Evolutionary conservation across 306 rosid species (phyloP), one percentile per base, ranked within the genome.

Genomic region (Ammopiptanthus mongolicus): DNA sequence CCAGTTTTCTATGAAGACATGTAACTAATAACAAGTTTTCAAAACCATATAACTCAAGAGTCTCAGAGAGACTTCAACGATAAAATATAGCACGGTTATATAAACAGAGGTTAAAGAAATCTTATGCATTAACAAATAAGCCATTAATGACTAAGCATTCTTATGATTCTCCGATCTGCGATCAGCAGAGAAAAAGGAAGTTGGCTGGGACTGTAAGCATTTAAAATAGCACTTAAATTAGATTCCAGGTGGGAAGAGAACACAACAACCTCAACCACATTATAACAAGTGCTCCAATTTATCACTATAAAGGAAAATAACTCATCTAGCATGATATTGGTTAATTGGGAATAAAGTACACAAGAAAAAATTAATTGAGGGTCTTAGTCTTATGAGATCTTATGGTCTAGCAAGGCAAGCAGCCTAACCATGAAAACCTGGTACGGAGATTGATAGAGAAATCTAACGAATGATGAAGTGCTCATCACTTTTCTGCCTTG

Each of bases 1-100:
- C n/a, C n/a, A 69, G 71, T 55, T 3, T 73, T 80, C 51, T 13
- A 50, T 10, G 34, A 71, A 8, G 71, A 65, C 73, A 59, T 11
- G 33, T 11, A 77, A 44, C 28, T 22, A 57, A 21, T 14, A 55
- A 80, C 21, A 63, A 65, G 74, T 65, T 66, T n/a, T 15, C 63
- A 41, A 58, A 55, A 59, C 51, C 59, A 47, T 42, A 72, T 22
- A 48, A 33, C 37, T 6, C 7, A 57, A n/a, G n/a, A n/a, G n/a
- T n/a, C n/a, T n/a, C n/a, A n/a, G n/a, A n/a, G n/a, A n/a, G 22
- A 12, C 21, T 22, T 52, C 37, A 57, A 77, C n/a, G 39, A 46
- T n/a, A n/a, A n/a, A n/a, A n/a, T 10, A 15, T 25, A 37, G 12
- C 55, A 12, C 14, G 1, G 6, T 36, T 14, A 37, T 14, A 74